Percentiles rank a stretch among this genome's conserved stretches.
Evolutionary conservation across 805 yeast genomes (phyloP).

Genomic region (Yarrowia phangngaensis): DNA sequence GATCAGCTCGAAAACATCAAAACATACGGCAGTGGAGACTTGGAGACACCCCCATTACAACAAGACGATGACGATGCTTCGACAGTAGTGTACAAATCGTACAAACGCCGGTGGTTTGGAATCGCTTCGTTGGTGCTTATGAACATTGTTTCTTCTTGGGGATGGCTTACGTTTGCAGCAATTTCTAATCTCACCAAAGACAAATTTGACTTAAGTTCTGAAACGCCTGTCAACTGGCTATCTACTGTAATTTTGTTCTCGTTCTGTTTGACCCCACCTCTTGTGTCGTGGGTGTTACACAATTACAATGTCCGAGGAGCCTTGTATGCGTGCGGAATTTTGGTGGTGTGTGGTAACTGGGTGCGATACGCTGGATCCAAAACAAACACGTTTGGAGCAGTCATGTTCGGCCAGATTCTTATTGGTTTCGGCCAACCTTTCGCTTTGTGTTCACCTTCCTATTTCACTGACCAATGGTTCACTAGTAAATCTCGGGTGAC

Average conservation of each 20-base stretch:
- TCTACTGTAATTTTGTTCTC: constrained; percentile 38
- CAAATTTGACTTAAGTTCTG: constrained; percentile 31
- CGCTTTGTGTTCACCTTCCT: constrained; percentile 37
- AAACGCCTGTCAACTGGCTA: constrained; percentile 39
- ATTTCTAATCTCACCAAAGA: constrained; percentile 34
- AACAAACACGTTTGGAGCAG: constrained; percentile 34
- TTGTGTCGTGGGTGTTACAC: constrained; percentile 34
- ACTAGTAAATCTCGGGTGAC: constrained; percentile 38
- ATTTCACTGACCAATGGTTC: constrained; percentile 39
- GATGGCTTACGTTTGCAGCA: constrained; percentile 39
- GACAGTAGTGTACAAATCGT: constrained; percentile 31
- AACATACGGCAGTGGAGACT: too few species aligned
- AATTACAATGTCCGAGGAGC: constrained; percentile 32
- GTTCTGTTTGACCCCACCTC: constrained; percentile 34
- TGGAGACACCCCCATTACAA: too few species aligned
- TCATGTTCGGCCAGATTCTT: constrained; percentile 39
- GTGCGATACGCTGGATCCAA: constrained; percentile 37
- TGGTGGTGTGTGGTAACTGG: constrained; percentile 37
- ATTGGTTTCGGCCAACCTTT: constrained; percentile 40
- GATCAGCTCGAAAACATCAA: too few species aligned
- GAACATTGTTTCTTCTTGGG: constrained; percentile 38
- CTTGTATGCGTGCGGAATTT: constrained; percentile 31
- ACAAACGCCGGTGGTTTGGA: constrained; percentile 39
- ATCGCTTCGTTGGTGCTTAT: constrained; percentile 35
- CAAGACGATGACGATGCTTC: too few species aligned